Base-by-base conservation (phyloP, 805 yeast genomes). In the Metschnikowia noctiluminum region DNA sequence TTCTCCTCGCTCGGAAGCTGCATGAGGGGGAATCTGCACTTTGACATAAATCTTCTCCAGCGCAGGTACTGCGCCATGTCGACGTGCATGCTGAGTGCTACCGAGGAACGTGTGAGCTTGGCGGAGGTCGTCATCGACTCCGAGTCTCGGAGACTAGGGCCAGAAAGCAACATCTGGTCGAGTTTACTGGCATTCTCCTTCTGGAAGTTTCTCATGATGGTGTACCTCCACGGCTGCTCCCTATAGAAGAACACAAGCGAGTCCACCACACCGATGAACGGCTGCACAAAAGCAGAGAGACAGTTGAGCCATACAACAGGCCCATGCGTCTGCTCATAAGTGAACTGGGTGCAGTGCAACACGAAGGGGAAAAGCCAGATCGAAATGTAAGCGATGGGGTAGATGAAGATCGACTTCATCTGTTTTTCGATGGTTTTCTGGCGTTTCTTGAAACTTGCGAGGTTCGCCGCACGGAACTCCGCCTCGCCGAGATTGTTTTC, bases 321-420 rank as follows among this genome's bases (percentile, higher is more conserved):
- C 1, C 80, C 79, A 50, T 76, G 71, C 1, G 51, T 39, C 16
- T 74, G 62, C 48, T 78, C 81, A 56, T 75, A 69, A 35, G 72
- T 69, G 56, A 77, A 70, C 58, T 79, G 82, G 9, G 88, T 73
- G 48, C 81, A 73, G 58, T 85, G 87, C 34, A 80, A 72, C 6
- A 84, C 77, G 51, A 88, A 78, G 1, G 97, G 97, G 54, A 87
- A 84, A 16, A 85, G 61, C 97, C 97, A 90, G 41, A 89, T 66
- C 28, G 86, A 73, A 49, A 89, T 74, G 64, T 89, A 90, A 2
- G 96, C 85, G 38, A 85, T 69, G 3, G 97, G 97, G 62, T 90
- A 90, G 40, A 90, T 74, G 65, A 90, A 89, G 42, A 90, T 84
- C 31, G 85, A 76, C 58, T 82, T 82, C 78, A 88, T 82, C 67